Evolutionary conservation across 805 yeast species (phyloP), one percentile per base, ranked within the genome.

Genomic region (Blastobotrys muscicola): DNA sequence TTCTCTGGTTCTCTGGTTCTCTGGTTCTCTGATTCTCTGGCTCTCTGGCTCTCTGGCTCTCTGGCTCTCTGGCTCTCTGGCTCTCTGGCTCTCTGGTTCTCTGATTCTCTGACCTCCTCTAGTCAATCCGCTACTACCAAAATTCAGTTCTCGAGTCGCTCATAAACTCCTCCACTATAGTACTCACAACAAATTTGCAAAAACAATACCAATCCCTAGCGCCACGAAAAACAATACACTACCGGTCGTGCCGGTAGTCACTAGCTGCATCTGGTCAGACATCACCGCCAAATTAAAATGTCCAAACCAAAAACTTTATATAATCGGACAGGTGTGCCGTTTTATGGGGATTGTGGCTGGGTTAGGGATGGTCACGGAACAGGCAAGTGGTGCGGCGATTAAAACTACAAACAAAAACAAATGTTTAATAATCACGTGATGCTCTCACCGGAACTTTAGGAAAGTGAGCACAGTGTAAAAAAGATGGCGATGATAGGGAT

Each of bases 131-230:
- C n/a, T n/a, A n/a, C n/a, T n/a, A n/a, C n/a, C n/a, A n/a, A n/a
- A n/a, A n/a, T n/a, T n/a, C 36, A 34, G 11, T 34, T 5, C 20
- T n/a, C 13, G n/a, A 31, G 5, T 3, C 33, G 13, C 13, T 15
- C 20, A 15, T 4, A 3, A 4, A 34, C 13, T 10, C 11, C n/a
- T 10, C 36, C 11, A 13, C 30, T 26, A 6, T 15, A 11, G 30
- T 45, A 48, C 51, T 48, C 45, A 48, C 51, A 48, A 48, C 15
- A 48, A 16, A 39, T 43, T 42, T 36, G 48, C 49, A 43, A 48
- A 48, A 4, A 48, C 49, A 31, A 48, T 40, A 5, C 51, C 51
- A 33, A 48, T 38, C 9, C 51, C 51, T 11, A 48, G 38, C 8
- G 51, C 51, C 10, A 48, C 49, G 29, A 14, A 48, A 33, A 48